These are phyloP conservation scores for Pulveroboletus ravenelii DNA, from an alignment of 768 basidiomycete species.

Conservation along the genomic window DNA sequence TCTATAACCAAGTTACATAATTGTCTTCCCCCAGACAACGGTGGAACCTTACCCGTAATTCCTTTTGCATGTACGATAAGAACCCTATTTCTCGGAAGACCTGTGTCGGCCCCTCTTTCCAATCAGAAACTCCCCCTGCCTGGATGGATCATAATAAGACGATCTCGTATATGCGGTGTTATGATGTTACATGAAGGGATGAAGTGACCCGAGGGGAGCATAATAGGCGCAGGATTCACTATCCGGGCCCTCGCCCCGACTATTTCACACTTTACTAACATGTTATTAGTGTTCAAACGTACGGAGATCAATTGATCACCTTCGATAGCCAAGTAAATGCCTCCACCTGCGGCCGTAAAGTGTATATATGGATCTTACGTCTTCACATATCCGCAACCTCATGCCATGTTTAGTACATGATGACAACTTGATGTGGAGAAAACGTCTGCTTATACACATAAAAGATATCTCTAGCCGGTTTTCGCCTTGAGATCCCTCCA, in stretches of 20 bases:
- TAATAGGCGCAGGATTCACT: neutral
- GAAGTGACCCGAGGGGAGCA: neutral
- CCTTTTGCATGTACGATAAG: neutral
- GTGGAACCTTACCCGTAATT: too few species aligned
- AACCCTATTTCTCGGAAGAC: neutral
- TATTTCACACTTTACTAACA: neutral
- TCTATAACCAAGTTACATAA: conserved; percentile 2
- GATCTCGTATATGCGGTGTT: neutral
- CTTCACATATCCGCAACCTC: too few species aligned
- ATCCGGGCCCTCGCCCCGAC: neutral
- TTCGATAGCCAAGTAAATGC: neutral
- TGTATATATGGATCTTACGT: too few species aligned
- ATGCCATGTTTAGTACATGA: too few species aligned
- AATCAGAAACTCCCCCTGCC: neutral
- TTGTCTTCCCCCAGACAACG: neutral
- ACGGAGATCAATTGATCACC: neutral
- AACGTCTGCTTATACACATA: neutral
- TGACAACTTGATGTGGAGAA: too few species aligned
- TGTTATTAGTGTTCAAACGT: neutral
- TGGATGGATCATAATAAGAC: neutral
- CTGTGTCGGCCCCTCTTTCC: neutral
- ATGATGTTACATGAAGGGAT: neutral
- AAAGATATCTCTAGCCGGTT: conserved; percentile 38
- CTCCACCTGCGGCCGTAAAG: neutral
- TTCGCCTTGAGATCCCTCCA: conserved; percentile 67